Evolutionary conservation across 345 rosid genomes (phyloP).

Genomic region (Chamaenerion angustifolium): DNA sequence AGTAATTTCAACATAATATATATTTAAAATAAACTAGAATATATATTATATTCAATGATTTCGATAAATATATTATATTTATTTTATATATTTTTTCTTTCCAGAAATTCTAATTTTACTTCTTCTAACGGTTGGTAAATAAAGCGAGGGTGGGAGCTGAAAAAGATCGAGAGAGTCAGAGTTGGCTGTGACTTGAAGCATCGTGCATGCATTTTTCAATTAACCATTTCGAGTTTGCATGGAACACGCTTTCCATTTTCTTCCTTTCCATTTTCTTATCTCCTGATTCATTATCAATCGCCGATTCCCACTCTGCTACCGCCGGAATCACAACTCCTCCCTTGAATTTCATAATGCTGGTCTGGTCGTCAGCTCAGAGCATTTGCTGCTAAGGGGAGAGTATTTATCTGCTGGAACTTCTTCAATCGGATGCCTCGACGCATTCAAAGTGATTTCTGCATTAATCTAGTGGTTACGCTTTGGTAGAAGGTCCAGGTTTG

Average conservation of each 20-base stretch:
- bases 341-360: too few species aligned
- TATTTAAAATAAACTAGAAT: too few species aligned
- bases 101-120: not conserved
- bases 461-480: too few species aligned
- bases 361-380: not conserved
- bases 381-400: not conserved
- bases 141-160: not conserved
- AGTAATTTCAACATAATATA: too few species aligned
- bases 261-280: not conserved
- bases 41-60: too few species aligned
- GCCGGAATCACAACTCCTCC: not conserved
- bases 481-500: too few species aligned
- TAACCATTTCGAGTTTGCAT: constrained; percentile 1
- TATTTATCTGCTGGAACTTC: not conserved
- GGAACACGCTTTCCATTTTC: constrained; percentile 8
- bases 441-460: too few species aligned
- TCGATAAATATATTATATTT: too few species aligned
- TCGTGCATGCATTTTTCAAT: constrained; percentile 7
- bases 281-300: not conserved
- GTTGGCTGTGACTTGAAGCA: constrained; percentile 19
- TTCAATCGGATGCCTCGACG: too few species aligned
- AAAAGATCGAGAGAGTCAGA: constrained; percentile 5
- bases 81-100: not conserved
- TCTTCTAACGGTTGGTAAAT: not conserved
- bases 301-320: not conserved